phyloP scores from a whole-genome alignment of 2,329 filamentous ascomycete species.

The Fusarium miscanthi region DNA sequence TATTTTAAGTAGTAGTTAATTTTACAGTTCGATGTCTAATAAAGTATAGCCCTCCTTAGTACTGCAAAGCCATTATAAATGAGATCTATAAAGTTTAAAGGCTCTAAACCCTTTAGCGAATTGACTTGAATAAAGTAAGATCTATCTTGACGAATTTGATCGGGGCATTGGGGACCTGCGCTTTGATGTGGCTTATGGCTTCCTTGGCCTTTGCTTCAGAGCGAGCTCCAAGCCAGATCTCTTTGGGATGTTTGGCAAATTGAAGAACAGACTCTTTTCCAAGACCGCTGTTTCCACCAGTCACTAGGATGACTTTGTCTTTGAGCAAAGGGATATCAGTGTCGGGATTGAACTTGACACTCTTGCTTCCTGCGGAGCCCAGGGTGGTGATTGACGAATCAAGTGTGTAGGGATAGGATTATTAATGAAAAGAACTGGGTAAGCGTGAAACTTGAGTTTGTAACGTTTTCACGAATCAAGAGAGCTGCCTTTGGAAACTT shows the following conservation, averaged over 20 bases:
- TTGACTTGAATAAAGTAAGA: background rate
- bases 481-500: no score
- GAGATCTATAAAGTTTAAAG: no score
- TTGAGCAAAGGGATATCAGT: background rate
- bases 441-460: no score
- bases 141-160: background rate
- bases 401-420: background rate
- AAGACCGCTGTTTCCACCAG: background rate
- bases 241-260: background rate
- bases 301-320: background rate
- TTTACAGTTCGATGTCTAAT: background rate
- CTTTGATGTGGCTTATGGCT: background rate
- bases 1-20: background rate
- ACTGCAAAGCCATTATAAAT: no score
- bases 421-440: no score
- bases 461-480: no score
- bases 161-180: background rate
- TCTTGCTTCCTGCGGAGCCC: background rate
- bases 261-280: background rate
- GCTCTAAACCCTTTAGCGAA: no score
- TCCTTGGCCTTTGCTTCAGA: background rate
- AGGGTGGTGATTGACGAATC: background rate
- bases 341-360: background rate
- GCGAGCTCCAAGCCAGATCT: background rate
- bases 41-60: no score